Base-by-base conservation (phyloP, 306 rosid genomes). In the Cicer yamashitae region DNA sequence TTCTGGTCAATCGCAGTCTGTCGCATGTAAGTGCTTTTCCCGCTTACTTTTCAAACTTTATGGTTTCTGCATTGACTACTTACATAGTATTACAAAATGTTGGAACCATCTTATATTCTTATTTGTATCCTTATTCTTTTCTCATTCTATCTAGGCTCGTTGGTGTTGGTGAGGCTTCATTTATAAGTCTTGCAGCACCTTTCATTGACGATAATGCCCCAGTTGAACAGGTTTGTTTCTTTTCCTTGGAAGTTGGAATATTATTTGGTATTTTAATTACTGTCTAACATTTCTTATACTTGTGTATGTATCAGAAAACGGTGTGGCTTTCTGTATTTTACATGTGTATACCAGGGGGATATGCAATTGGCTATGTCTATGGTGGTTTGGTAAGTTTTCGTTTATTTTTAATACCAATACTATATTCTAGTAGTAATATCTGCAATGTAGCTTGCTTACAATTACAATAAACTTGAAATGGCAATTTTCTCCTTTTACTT, bases 131-230 rank as follows among this genome's bases (percentile, higher is more conserved):
- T 54, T 34, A 22, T 59, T 40, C 40, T 74, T 70, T 60, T 7
- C 7, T 12, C 38, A 76, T 74, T 80, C 51, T 80, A 53, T 63
- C 56, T 74, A 91, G 97, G 98, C 58, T 94, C 20, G 98, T 91
- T 64, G 97, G 97, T 67, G 89, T 91, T 60, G 98, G 98, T 3
- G 98, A 94, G 87, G 98, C 98, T 50, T 94, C 98, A 58, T 94
- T 94, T 74, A 87, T 94, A 82, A 94, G 96, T 87, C 98, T 94
- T 82, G 98, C 98, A 52, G 96, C 98, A 25, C 98, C 98, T 48
- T 94, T 91, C 90, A 91, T 94, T 75, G 94, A 90, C 81, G 98
- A 94, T 61, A 89, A 81, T 74, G 98, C 98, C 75, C 98, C 98
- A 1, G 83, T 0, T 77, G 59, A 88, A 40, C 88, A 90, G 97